These are phyloP conservation scores for Paramyrothecium roridum DNA, from an alignment of 2,329 filamentous ascomycete species.

Conservation along the genomic window DNA sequence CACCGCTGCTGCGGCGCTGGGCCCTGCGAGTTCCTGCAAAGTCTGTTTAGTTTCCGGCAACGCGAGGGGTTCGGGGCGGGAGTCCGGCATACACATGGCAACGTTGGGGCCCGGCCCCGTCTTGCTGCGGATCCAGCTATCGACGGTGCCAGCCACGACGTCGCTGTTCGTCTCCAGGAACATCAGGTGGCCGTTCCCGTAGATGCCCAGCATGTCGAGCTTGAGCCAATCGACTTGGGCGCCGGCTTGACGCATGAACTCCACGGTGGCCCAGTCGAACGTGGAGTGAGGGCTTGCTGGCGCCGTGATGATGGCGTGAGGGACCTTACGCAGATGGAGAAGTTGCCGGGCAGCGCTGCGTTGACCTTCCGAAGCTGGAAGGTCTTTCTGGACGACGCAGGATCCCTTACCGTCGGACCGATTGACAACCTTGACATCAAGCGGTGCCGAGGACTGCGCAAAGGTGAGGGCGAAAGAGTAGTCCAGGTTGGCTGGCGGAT, in stretches of 20 bases:
- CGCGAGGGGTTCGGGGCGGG: not conserved
- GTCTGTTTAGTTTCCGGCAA: not conserved
- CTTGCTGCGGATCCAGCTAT: slow-evolving; percentile 29
- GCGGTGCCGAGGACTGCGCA: slow-evolving; percentile 3
- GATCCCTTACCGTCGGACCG: slow-evolving; percentile 10
- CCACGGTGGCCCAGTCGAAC: slow-evolving; percentile 53
- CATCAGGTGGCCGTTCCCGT: slow-evolving; percentile 54
- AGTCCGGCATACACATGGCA: not conserved
- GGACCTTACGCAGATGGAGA: slow-evolving; percentile 42
- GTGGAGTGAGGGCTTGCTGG: slow-evolving; percentile 51
- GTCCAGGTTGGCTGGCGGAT: slow-evolving; percentile 27
- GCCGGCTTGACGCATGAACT: slow-evolving; percentile 51
- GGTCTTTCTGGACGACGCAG: slow-evolving; percentile 11
- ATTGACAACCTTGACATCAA: slow-evolving; percentile 9
- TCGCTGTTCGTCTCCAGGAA: slow-evolving; percentile 51
- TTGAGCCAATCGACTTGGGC: slow-evolving; percentile 38
- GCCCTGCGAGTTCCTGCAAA: not conserved
- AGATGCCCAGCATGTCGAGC: slow-evolving; percentile 38
- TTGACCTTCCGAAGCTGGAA: not conserved
- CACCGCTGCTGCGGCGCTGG: not conserved
- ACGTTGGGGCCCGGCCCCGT: not conserved
- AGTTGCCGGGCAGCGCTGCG: slow-evolving; percentile 33
- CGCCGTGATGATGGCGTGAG: slow-evolving; percentile 45
- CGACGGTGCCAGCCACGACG: slow-evolving; percentile 33
- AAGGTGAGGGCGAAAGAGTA: slow-evolving; percentile 3